Evolutionary conservation across 2,329 filamentous ascomycete genomes (phyloP).

Genomic region (Raffaelea ambrosiae): DNA sequence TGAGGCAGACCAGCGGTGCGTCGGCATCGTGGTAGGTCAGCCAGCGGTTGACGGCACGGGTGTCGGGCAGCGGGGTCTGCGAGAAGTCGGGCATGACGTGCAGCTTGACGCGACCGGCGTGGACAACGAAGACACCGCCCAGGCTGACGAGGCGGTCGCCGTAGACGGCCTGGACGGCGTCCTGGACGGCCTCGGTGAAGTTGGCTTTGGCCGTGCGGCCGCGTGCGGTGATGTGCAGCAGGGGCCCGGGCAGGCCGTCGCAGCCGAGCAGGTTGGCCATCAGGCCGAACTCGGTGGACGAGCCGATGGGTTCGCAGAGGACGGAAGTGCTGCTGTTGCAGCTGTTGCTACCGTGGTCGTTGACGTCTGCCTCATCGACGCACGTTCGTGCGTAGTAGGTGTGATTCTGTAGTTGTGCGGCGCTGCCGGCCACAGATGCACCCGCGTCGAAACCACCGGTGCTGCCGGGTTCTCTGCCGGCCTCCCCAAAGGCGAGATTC

Average conservation of each 20-base stretch:
- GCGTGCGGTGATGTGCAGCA: constrained; percentile 26
- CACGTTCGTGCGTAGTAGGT: constrained; percentile 3
- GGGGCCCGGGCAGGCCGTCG: constrained; percentile 21
- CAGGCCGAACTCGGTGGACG: constrained; percentile 23
- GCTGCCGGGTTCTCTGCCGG: background rate
- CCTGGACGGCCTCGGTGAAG: constrained; percentile 25
- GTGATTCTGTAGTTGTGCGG: constrained; percentile 20
- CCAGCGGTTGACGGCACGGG: constrained; percentile 26
- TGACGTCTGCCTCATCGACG: constrained; percentile 16
- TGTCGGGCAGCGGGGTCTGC: constrained; percentile 18
- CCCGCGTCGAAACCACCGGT: constrained; percentile 7
- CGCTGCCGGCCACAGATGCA: constrained; percentile 6
- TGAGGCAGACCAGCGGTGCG: constrained; percentile 29
- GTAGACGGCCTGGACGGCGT: constrained; percentile 20
- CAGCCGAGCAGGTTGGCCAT: constrained; percentile 35
- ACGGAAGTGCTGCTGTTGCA: constrained; percentile 8
- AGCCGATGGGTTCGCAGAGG: background rate
- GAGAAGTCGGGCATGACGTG: constrained; percentile 37
- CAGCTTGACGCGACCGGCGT: constrained; percentile 24
- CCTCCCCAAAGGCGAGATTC: constrained; percentile 22
- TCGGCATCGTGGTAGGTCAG: constrained; percentile 28
- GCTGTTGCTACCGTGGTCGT: constrained; percentile 9
- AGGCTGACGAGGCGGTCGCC: constrained; percentile 26
- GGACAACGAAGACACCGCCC: constrained; percentile 31
- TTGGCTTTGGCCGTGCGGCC: constrained; percentile 17